Base-by-base conservation (phyloP, 2,329 filamentous ascomycete genomes). In the Talaromyces sp. region DNA sequence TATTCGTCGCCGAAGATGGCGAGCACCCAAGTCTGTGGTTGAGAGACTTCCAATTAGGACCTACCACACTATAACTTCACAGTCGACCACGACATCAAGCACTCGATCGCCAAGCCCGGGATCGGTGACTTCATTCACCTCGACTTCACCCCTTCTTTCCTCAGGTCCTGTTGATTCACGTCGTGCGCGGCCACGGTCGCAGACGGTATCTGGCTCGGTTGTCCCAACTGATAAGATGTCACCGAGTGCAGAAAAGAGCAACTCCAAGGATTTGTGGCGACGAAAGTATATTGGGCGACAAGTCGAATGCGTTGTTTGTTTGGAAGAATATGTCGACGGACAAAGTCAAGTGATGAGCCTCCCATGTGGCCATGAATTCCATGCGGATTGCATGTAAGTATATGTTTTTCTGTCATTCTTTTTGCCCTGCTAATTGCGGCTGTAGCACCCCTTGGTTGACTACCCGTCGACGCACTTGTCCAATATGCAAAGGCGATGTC, bases 401-500 rank as follows among this genome's bases (percentile, higher is more conserved):
- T 14, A 24, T 17, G n/a, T 19, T 54, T 38, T 46, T 58, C 53
- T 27, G 55, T 5, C 19, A 31, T 27, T 24, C 24, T 48, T 41
- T 53, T 57, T 17, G 52, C 24, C 35, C 17, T 46, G n/a, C 1
- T 46, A n/a, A 19, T 24, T 5, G 10, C 17, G 32, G 29, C 9
- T 8, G 1, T 19, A 96, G 92, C 71, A 97, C 94, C 4, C 94
- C 94, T 1, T 99, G 94, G 94, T 81, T 99, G 57, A 97, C 93
- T 0, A 97, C 92, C 17, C 88, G 93, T 54, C 89, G 94, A 64
- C 88, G 94, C 64, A 99, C 94, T n/a, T 99, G 94, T 69, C 94
- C 94, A 0, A 97, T 99, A 62, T 99, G 94, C 79, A 99, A 99
- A 79, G 92, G 92, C 54, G 94, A 99, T 71, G 94, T 99, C 38